These are phyloP conservation scores for Saxophila tyrrhenica DNA, from an alignment of 495 filamentous ascomycete genomes.

Conservation along the genomic window DNA sequence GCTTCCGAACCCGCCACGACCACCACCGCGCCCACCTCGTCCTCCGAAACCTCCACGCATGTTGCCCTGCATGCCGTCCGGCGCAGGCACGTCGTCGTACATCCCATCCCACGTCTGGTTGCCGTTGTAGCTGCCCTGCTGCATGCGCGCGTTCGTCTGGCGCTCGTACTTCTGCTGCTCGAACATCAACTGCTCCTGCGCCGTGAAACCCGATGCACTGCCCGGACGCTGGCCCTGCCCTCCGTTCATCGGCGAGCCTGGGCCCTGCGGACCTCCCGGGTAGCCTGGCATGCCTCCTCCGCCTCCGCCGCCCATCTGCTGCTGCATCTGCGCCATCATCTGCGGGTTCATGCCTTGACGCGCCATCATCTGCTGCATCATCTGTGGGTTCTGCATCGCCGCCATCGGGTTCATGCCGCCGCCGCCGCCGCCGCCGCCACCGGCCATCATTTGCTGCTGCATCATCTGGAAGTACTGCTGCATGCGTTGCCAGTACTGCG, in stretches of 20 bases:
- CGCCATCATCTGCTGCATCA: constrained; percentile 22
- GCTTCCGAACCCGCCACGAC: constrained; percentile 31
- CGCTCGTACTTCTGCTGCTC: constrained; percentile 76
- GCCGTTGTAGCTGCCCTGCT: constrained; percentile 28
- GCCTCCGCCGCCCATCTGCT: constrained; percentile 16
- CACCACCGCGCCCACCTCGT: constrained; percentile 14
- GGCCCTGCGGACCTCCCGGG: background rate
- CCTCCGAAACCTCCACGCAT: constrained; percentile 36
- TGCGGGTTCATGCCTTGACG: constrained; percentile 40
- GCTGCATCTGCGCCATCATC: constrained; percentile 61
- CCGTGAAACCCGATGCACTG: constrained; percentile 34
- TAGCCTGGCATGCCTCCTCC: constrained; percentile 6
- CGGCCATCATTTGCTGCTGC: constrained; percentile 58
- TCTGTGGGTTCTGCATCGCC: constrained; percentile 22
- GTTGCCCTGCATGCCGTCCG: constrained; percentile 43
- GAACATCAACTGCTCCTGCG: constrained; percentile 67
- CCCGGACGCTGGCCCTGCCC: constrained; percentile 24
- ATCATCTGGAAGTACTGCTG: constrained; percentile 91
- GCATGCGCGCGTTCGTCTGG: constrained; percentile 32
- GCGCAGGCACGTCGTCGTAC: constrained; percentile 96
- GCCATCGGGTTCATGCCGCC: constrained; percentile 43
- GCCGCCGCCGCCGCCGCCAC: constrained; percentile 10
- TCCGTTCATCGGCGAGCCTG: constrained; percentile 9
- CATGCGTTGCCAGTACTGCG: constrained; percentile 94
- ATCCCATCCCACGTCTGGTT: constrained; percentile 91